These are phyloP conservation scores for Kalmusia sp. DNA, from an alignment of 2,329 filamentous ascomycete species.

Conservation along the genomic window DNA sequence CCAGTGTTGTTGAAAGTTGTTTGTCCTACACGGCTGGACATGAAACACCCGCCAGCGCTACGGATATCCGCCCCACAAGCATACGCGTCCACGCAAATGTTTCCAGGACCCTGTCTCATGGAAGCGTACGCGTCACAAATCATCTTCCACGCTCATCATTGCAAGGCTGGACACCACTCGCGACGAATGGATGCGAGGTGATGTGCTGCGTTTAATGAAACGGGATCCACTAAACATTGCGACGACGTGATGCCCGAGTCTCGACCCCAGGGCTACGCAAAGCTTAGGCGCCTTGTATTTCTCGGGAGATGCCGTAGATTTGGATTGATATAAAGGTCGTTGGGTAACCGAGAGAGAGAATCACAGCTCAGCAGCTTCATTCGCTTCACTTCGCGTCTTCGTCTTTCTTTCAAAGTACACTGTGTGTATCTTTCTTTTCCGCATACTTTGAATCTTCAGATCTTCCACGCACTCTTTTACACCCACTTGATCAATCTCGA, in stretches of 20 bases:
- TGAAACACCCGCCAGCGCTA: constrained; percentile 5
- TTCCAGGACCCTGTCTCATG: background rate
- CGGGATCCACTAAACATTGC: background rate
- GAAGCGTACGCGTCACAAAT: background rate
- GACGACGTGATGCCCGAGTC: background rate
- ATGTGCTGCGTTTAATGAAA: background rate
- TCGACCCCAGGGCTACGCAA: background rate
- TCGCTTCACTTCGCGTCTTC: background rate
- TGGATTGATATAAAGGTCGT: background rate
- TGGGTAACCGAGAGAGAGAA: background rate
- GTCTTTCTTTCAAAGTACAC: constrained; percentile 1
- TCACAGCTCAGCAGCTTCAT: constrained; percentile 2
- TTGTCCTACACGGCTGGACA: background rate
- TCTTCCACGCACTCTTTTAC: background rate
- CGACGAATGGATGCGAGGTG: background rate
- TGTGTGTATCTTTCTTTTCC: constrained; percentile 2
- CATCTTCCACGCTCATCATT: background rate
- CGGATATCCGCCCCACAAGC: background rate
- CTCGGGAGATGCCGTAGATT: background rate
- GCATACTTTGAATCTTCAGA: background rate
- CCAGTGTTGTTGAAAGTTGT: background rate
- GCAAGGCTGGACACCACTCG: background rate
- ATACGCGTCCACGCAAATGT: constrained; percentile 1
- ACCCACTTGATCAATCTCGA: background rate
- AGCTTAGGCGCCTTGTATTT: background rate